phyloP scores from a whole-genome alignment of 768 basidiomycete species.

The Podaxis sp. region DNA sequence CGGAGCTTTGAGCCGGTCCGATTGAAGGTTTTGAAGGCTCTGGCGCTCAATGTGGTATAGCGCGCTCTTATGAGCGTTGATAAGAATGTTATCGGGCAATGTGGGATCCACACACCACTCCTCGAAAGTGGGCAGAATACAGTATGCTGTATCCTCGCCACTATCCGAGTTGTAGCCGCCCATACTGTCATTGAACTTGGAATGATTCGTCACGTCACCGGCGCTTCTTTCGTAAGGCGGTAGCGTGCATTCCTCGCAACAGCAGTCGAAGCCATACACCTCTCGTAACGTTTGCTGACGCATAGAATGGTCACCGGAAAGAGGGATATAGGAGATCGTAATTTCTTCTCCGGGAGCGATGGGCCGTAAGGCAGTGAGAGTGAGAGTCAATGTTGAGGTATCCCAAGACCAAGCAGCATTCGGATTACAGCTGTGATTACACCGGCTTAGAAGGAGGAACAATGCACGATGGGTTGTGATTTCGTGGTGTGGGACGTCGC shows the following conservation, averaged over 20 bases:
- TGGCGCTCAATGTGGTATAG: slow-evolving; percentile 39
- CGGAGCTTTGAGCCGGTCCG: not conserved
- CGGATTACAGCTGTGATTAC: slow-evolving; percentile 49
- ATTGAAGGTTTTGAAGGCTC: slow-evolving; percentile 34
- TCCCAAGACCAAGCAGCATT: slow-evolving; percentile 46
- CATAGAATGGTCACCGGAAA: slow-evolving; percentile 31
- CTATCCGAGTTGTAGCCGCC: slow-evolving; percentile 21
- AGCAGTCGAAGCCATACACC: slow-evolving; percentile 42
- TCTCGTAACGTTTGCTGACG: slow-evolving; percentile 35
- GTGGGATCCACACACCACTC: slow-evolving; percentile 44
- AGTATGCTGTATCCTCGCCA: slow-evolving; percentile 30
- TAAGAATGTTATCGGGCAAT: slow-evolving; percentile 38
- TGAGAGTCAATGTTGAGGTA: slow-evolving; percentile 33
- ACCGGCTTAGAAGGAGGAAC: slow-evolving; percentile 40
- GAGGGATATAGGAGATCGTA: slow-evolving; percentile 43
- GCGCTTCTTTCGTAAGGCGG: not conserved
- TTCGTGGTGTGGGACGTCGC: slow-evolving; percentile 13
- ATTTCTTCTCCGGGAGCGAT: slow-evolving; percentile 45
- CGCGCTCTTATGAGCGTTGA: slow-evolving; percentile 39
- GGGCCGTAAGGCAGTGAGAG: slow-evolving; percentile 40
- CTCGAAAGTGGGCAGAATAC: slow-evolving; percentile 35
- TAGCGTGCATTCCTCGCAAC: slow-evolving; percentile 35
- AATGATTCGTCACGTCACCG: slow-evolving; percentile 5
- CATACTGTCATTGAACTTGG: not conserved
- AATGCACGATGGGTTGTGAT: slow-evolving; percentile 38